Conservation (phyloP, 768 basidiomycete species). For the Trametes cinnabarina region DNA sequence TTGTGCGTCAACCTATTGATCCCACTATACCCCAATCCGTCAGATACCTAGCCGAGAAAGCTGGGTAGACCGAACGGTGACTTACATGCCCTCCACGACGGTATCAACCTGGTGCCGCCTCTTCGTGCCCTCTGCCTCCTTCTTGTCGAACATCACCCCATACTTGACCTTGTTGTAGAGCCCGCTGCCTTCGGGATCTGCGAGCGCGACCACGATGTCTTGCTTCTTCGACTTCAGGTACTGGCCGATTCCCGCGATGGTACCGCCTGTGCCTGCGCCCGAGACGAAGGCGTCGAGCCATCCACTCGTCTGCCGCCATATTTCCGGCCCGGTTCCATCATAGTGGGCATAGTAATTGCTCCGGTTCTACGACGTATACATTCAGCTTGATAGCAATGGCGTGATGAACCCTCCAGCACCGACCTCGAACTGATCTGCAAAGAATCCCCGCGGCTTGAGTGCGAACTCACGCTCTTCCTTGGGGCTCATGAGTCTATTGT, state of each 20-base stretch:
- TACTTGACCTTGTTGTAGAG: constrained; percentile 94
- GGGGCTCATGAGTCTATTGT: constrained; percentile 26
- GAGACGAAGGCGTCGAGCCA: constrained; percentile 80
- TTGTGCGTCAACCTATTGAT: constrained; percentile 94
- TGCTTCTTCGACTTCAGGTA: constrained; percentile 77
- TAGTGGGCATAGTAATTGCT: constrained; percentile 91
- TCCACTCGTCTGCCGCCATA: constrained; percentile 90
- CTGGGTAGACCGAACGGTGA: neutral
- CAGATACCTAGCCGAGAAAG: neutral
- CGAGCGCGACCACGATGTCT: constrained; percentile 65
- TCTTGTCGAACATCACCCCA: constrained; percentile 93
- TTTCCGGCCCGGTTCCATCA: constrained; percentile 89
- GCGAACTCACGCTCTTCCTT: constrained; percentile 42
- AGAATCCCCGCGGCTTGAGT: constrained; percentile 73
- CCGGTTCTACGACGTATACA: constrained; percentile 52
- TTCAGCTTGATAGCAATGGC: neutral
- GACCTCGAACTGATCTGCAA: constrained; percentile 95
- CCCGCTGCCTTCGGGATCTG: constrained; percentile 94
- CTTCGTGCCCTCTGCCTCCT: constrained; percentile 91
- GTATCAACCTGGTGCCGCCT: constrained; percentile 94
- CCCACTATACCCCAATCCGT: constrained; percentile 50
- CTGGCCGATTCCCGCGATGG: constrained; percentile 79
- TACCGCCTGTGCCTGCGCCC: constrained; percentile 96
- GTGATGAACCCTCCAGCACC: neutral
- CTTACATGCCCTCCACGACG: constrained; percentile 87